Percentiles rank a stretch among this genome's conserved stretches.
Evolutionary conservation across 2,329 filamentous ascomycete genomes (phyloP).

Genomic region (Lizonia empirigonia): DNA sequence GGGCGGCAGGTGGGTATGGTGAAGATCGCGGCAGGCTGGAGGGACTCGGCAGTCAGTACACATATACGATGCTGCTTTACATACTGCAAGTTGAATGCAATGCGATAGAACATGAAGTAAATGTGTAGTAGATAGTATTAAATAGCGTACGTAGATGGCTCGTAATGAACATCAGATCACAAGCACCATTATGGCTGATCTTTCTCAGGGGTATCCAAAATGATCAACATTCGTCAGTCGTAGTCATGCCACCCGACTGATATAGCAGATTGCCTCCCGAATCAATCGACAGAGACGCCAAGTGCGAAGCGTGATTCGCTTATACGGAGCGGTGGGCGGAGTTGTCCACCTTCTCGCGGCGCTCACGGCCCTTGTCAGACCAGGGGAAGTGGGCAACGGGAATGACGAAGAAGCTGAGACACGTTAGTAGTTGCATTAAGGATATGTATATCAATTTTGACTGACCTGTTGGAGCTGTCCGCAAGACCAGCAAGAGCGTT

Average conservation of each 20-base stretch:
- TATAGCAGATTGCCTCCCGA: conserved; percentile 1
- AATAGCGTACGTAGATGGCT: not conserved
- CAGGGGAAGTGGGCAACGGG: conserved; percentile 95
- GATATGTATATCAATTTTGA: not conserved
- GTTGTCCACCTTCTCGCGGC: conserved; percentile 51
- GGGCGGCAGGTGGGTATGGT: too few relatives aligned
- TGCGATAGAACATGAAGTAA: too few relatives aligned
- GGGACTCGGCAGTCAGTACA: too few relatives aligned
- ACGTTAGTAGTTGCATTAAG: conserved; percentile 15
- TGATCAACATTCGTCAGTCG: conserved; percentile 9
- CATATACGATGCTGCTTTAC: too few relatives aligned
- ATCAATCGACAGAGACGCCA: conserved; percentile 9
- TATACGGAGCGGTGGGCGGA: conserved; percentile 23
- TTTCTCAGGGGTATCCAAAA: conserved; percentile 10
- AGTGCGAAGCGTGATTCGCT: not conserved
- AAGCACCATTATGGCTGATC: conserved; percentile 7
- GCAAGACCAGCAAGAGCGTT: conserved; percentile 61
- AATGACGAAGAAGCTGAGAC: conserved; percentile 82
- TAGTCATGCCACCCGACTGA: not conserved
- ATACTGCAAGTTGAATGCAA: too few relatives aligned
- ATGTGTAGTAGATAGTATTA: conserved; percentile 9
- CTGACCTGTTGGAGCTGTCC: conserved; percentile 58
- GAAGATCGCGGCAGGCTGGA: too few relatives aligned
- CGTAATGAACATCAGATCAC: not conserved
- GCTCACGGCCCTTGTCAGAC: conserved; percentile 61